These are phyloP conservation scores for Rehmannia glutinosa DNA, from an alignment of 257 asterid species.

Conservation along the genomic window DNA sequence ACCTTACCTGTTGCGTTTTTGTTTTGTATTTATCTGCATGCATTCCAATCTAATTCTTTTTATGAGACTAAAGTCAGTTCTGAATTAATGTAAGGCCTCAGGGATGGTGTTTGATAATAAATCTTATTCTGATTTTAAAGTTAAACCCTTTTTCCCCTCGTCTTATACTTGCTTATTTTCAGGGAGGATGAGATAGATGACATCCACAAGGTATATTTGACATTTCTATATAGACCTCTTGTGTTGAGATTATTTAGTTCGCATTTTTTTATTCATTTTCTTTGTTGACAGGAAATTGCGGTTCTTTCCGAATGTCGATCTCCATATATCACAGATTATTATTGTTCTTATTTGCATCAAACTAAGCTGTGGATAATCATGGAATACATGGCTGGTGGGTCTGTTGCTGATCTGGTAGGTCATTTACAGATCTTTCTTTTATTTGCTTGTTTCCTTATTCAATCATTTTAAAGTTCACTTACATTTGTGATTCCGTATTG, in stretches of 20 bases:
- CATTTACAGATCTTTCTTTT: conserved; percentile 19
- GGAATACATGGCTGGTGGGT: conserved; percentile 99
- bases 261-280: conserved; percentile 5
- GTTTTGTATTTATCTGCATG: neutral
- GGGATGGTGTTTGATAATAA: neutral
- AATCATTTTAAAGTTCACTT: neutral
- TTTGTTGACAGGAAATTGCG: conserved; percentile 81
- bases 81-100: neutral
- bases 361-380: conserved; percentile 96
- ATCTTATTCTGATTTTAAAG: neutral
- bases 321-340: conserved; percentile 88
- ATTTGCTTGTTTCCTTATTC: conserved; percentile 1
- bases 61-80: neutral
- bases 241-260: neutral
- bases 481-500: neutral
- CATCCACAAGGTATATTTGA: conserved; percentile 83
- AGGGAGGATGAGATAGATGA: conserved; percentile 99
- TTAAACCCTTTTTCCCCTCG: conserved; percentile 9
- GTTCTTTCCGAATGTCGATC: conserved; percentile 97
- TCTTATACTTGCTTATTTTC: conserved; percentile 20
- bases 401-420: conserved; percentile 97
- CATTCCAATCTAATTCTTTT: neutral
- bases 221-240: conserved; percentile 12
- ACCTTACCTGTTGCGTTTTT: neutral
- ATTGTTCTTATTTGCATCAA: conserved; percentile 80